phyloP scores from a whole-genome alignment of 176 grass and related monocot species.

The Echinochloa phyllopogon region DNA sequence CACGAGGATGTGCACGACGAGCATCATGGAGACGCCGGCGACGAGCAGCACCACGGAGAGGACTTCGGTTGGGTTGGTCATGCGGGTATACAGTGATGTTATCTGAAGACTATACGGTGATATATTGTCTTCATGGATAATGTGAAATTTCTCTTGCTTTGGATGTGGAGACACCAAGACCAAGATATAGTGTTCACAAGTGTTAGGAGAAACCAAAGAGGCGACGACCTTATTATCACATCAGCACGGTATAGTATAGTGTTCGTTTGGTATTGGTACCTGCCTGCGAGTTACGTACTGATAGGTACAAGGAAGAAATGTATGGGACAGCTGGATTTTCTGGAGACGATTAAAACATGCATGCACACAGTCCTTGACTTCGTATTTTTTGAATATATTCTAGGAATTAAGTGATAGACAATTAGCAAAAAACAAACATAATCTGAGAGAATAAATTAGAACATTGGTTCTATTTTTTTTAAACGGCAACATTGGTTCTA shows the following conservation, averaged over 20 bases:
- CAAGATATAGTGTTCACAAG: not conserved
- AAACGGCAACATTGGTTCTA: too few species aligned
- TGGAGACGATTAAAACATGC: too few species aligned
- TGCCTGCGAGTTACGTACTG: not conserved
- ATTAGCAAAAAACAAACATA: too few species aligned
- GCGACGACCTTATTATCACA: not conserved
- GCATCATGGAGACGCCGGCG: slow-evolving; percentile 38
- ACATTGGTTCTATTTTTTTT: too few species aligned
- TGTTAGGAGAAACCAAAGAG: slow-evolving; percentile 42
- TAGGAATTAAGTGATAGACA: too few species aligned
- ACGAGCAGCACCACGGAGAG: slow-evolving; percentile 39
- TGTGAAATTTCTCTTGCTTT: slow-evolving; percentile 30
- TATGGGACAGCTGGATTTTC: not conserved
- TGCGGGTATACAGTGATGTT: not conserved
- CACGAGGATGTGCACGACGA: slow-evolving; percentile 36
- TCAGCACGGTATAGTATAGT: not conserved
- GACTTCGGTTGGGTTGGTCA: not conserved
- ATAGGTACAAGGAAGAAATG: not conserved
- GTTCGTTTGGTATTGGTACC: not conserved
- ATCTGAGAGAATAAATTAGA: too few species aligned
- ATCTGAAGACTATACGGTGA: too few species aligned
- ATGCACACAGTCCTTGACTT: too few species aligned
- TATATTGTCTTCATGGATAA: not conserved
- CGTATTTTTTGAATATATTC: too few species aligned
- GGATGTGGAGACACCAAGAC: slow-evolving; percentile 11